Conservation (phyloP, 495 filamentous ascomycete species). For the Oidiodendron maius region DNA sequence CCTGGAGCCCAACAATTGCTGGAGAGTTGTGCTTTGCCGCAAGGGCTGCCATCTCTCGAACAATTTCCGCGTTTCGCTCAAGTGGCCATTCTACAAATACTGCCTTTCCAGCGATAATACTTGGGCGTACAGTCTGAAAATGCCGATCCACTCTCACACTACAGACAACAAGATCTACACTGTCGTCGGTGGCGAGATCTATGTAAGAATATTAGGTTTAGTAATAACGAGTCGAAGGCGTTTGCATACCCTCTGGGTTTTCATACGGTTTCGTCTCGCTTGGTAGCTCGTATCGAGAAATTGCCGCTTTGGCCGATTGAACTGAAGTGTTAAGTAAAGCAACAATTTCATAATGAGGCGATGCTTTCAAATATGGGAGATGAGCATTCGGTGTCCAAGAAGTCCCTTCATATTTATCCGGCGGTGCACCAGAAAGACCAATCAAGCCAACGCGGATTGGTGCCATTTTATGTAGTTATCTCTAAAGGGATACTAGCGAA, state of each 20-base stretch:
- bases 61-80: constrained; percentile 27
- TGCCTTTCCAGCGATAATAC: constrained; percentile 48
- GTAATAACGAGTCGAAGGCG: constrained; percentile 18
- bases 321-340: constrained; percentile 54
- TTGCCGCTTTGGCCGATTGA: constrained; percentile 41
- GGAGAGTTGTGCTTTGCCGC: constrained; percentile 31
- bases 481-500: background rate
- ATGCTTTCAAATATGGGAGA: constrained; percentile 42
- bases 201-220: background rate
- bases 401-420: too few species aligned
- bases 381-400: constrained; percentile 55
- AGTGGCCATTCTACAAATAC: constrained; percentile 58
- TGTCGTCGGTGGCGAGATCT: constrained; percentile 33
- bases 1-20: constrained; percentile 46
- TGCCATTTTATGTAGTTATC: constrained; percentile 27
- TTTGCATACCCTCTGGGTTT: constrained; percentile 37
- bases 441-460: constrained; percentile 52
- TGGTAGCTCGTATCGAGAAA: constrained; percentile 37
- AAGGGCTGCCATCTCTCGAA: constrained; percentile 39
- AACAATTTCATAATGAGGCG: constrained; percentile 43
- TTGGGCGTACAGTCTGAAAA: constrained; percentile 34
- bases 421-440: constrained; percentile 46
- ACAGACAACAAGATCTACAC: constrained; percentile 55
- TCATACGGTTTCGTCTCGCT: constrained; percentile 42
- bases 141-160: constrained; percentile 51